Conservation (phyloP, 192 early-diverging fungal genomes). For the Fimicolochytrium jonesii region DNA sequence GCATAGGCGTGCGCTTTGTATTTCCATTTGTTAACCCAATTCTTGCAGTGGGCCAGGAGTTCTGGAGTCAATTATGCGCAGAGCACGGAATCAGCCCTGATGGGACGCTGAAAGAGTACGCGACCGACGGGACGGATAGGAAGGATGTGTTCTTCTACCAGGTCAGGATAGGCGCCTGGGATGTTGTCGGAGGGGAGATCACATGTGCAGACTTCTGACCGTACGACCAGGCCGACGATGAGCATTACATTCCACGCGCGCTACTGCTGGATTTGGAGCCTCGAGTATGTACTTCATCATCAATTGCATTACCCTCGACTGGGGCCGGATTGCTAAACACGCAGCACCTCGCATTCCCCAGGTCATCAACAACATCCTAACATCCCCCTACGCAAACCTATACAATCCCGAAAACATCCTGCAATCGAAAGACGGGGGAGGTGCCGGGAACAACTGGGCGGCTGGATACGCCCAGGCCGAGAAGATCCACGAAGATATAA, state of each 20-base stretch:
- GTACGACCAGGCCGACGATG: slow-evolving; percentile 95
- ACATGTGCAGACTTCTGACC: no score
- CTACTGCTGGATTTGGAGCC: slow-evolving; percentile 92
- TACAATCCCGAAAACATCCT: slow-evolving; percentile 98
- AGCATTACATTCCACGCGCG: slow-evolving; percentile 95
- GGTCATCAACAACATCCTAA: slow-evolving; percentile 88
- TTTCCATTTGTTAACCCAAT: no score
- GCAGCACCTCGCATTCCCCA: no score
- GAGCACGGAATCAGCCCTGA: slow-evolving; percentile 96
- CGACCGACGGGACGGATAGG: slow-evolving; percentile 81
- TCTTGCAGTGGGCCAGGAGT: slow-evolving; percentile 82
- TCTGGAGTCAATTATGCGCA: slow-evolving; percentile 88
- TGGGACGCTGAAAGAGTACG: slow-evolving; percentile 89
- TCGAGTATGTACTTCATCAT: slow-evolving; percentile 50
- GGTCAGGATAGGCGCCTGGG: no score
- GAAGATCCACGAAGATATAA: slow-evolving; percentile 80
- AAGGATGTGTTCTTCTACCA: slow-evolving; percentile 99
- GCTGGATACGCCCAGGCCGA: slow-evolving; percentile 86
- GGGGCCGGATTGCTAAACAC: background rate
- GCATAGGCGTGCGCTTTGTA: no score
- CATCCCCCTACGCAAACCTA: slow-evolving; percentile 82
- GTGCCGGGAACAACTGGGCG: slow-evolving; percentile 98
- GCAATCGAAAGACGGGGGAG: slow-evolving; percentile 87
- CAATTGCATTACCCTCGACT: background rate
- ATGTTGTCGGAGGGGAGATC: no score